Base-by-base conservation (phyloP, 1,139 yeast genomes). In the Debaryomycetaceae sp. region DNA sequence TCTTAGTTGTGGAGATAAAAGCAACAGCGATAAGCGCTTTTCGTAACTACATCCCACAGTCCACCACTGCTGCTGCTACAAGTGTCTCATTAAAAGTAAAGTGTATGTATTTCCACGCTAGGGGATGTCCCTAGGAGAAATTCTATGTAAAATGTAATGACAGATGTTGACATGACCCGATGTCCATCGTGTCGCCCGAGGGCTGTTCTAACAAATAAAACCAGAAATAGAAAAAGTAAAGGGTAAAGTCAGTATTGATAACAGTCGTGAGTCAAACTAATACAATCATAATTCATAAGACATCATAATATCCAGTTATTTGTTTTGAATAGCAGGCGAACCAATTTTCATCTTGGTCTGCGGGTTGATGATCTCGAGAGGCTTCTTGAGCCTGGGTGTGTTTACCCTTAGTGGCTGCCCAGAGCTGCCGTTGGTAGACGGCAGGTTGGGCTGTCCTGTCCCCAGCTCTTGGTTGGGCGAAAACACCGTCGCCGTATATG, bases 311-410 rank as follows among this genome's bases (percentile, higher is more conserved):
- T 34, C 43, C 41, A 38, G 36, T 38, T 37, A 47, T 34, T 47
- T 46, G 35, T 44, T 49, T 34, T 47, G 47, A 39, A 41, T 45
- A 18, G 73, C 72, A 16, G 87, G 83, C 17, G 86, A 79, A 5
- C 72, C 72, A 24, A 84, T 78, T 53, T 83, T 73, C 66, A 81
- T 59, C 36, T 88, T 88, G 5, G 94, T 85, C 40, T 76, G 79
- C 6, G 95, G 95, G 58, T 86, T 83, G 45, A 87, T 82, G 49
- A 86, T 86, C 56, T 85, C 92, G 55, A 87, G 63, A 5, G 83
- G 79, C 51, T 80, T 79, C 56, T 75, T 78, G 31, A 74, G 71
- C 48, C 86, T 66, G 24, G 84, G 84, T 5, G 86, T 78, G 40
- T 65, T 66, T 4, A 67, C 67, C 42, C 76, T 59, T 13, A 78